Base-by-base conservation (phyloP, 495 filamentous ascomycete species). In the Penicillium antarcticum region DNA sequence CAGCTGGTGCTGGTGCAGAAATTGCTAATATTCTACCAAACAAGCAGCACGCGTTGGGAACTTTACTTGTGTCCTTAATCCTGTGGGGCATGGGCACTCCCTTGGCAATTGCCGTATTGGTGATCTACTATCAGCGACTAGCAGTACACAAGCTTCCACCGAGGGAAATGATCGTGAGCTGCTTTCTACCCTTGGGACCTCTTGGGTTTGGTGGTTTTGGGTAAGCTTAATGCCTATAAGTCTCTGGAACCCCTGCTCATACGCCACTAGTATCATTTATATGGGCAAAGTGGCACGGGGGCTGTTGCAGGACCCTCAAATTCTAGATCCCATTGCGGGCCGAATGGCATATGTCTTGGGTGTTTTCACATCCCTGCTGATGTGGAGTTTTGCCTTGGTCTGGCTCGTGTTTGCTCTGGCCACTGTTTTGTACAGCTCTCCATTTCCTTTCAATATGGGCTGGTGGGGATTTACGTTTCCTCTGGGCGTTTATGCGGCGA, bases 401-500 rank as follows among this genome's bases (percentile, higher is more conserved):
- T 80, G 77, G 75, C 62, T 79, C 17, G 66, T 77, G 16, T 74
- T 79, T 50, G 77, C 77, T 0, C 36, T 79, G 0, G 68, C 65
- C 1, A 71, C 66, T 0, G 69, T 78, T 33, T 50, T 62, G 13
- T 55, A 63, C 37, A 60, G 54, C 19, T 62, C 55, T 7, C 71
- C 62, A 1, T 82, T 83, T 47, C 81, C 80, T 0, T 84, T 83
- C 58, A 82, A 81, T 53, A 81, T 83, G 75, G 80, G 81, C 2
- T 83, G 80, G 80, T 85, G 80, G 80, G 79, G 77, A 12, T 82
- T 85, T 42, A 80, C 74, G 0, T 85, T 83, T 44, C 80, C 81
- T 0, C 56, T 82, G 16, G 79, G 77, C n/a, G 76, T 80, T 6
- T 80, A 77, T 55, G 72, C 80, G 0, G 63, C 74, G 16, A 74